These are phyloP conservation scores for Micractinium sp. DNA, from an alignment of 139 green algal genomes.

Conservation along the genomic window DNA sequence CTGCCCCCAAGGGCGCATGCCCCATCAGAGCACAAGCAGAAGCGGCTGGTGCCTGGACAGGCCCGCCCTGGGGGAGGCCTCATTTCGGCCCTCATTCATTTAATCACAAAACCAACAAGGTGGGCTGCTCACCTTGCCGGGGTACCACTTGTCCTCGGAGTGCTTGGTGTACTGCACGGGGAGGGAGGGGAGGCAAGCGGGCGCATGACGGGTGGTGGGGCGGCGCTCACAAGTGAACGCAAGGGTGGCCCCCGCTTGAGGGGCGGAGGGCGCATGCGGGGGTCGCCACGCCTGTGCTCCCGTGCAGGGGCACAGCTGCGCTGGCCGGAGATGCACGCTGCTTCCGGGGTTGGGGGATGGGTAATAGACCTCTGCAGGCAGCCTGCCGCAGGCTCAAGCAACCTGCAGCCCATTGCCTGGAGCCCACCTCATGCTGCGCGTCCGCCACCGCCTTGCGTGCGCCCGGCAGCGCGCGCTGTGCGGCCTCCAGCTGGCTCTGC, in stretches of 20 bases:
- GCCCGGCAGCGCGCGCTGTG: constrained; percentile 9
- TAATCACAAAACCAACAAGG: not conserved
- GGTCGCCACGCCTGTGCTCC: too few relatives aligned
- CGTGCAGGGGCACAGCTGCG: too few relatives aligned
- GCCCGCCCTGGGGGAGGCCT: too few relatives aligned
- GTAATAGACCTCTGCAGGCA: not conserved
- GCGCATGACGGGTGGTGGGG: too few relatives aligned
- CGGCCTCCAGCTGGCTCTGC: not conserved
- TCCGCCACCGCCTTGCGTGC: not conserved
- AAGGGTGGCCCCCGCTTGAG: not conserved
- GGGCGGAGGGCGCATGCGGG: too few relatives aligned
- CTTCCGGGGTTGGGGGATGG: too few relatives aligned
- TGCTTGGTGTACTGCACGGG: not conserved
- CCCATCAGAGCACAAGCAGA: too few relatives aligned
- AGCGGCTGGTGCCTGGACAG: too few relatives aligned
- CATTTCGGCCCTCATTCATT: too few relatives aligned
- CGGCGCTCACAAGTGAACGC: not conserved
- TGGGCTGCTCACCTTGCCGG: not conserved
- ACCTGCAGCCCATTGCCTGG: not conserved
- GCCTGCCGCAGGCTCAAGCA: too few relatives aligned
- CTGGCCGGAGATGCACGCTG: too few relatives aligned
- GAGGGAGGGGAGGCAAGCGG: not conserved
- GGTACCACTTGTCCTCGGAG: constrained; percentile 1
- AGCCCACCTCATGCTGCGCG: constrained; percentile 4
- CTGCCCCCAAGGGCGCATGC: too few relatives aligned